Base-by-base conservation (phyloP, 169 alveolate species). In the Plasmodium falciparum region DNA sequence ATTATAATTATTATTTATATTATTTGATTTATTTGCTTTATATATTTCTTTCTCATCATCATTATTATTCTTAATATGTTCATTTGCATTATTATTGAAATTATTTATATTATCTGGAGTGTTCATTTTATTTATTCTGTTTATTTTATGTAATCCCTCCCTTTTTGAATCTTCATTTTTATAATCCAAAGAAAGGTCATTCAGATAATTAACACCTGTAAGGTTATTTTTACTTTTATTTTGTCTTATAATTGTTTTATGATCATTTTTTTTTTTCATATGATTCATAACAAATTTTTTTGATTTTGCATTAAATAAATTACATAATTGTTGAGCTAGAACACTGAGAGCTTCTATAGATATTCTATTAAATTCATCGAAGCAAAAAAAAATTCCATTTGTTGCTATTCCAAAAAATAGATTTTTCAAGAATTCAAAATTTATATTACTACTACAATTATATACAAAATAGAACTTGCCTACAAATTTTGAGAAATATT, bases 361-460 rank as follows among this genome's bases (percentile, higher is more conserved):
- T 56, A 98, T 94, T 80, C 99, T 93, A 88, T 98, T 98, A 94
- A 98, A 98, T 94, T 98, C 99, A 94, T 99, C 99, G 70, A 99
- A 99, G 88, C 99, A 98, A 17, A 99, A 99, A 99, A 99, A 99
- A 6, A 99, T 99, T 29, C 99, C 99, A 13, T 97, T 98, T 54
- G 95, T 94, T 39, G 98, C 97, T 8, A 97, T 93, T 49, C 99
- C 99, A 70, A 97, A 97, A 78, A 97, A 97, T 58, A 97, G 97
- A 92, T 99, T 94, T 76, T 98, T 99, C 98, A 99, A 98, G 43
- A 99, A 99, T 59, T 97, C 96, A 89, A 97, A 97, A 94, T 99
- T 99, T 71, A 98, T 97, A 11, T 97, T 97, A 74, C 98, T 99
- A 93, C 98, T 99, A 88, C 99, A 99, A 93, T 98, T 98, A 95